Conservation (phyloP, 192 early-diverging fungal genomes). For the Podochytrium sp. region DNA sequence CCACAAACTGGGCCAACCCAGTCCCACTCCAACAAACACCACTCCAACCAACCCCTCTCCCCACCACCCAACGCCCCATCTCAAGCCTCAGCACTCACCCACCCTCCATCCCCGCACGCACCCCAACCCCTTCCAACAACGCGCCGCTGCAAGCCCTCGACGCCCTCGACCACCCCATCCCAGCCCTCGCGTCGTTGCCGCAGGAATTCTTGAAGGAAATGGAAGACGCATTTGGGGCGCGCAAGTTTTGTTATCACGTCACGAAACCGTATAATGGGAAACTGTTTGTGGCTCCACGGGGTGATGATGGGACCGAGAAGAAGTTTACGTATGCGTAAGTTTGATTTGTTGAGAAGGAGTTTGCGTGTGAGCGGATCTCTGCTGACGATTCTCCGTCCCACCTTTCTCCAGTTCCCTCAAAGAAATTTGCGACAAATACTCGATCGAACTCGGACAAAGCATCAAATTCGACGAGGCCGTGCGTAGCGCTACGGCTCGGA, state of each 20-base stretch:
- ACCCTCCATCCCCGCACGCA: not conserved
- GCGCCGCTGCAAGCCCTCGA: conserved; percentile 13
- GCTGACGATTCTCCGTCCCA: not conserved
- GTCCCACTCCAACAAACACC: not conserved
- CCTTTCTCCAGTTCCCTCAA: not conserved
- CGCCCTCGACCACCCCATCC: conserved; percentile 14
- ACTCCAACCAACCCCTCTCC: not conserved
- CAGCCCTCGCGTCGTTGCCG: conserved; percentile 8
- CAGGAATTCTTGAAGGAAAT: conserved; percentile 20
- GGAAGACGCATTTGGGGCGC: conserved; percentile 1
- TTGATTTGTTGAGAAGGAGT: not conserved
- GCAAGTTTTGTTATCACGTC: conserved; percentile 22
- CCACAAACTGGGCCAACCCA: conserved; percentile 12
- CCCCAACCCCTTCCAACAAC: not conserved
- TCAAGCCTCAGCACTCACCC: not conserved
- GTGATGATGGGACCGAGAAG: not conserved
- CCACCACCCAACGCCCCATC: not conserved
- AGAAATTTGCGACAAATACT: not conserved
- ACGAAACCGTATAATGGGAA: not conserved
- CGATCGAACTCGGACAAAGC: not conserved
- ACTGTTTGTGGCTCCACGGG: conserved; percentile 19
- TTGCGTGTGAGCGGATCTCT: not conserved
- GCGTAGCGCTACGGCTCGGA: not conserved
- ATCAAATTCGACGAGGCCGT: conserved; percentile 23
- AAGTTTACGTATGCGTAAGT: not conserved